Percentiles rank a stretch among this genome's conserved stretches.
Evolutionary conservation across 257 asterid genomes (phyloP).

Genomic region (Leptodermis oblonga): DNA sequence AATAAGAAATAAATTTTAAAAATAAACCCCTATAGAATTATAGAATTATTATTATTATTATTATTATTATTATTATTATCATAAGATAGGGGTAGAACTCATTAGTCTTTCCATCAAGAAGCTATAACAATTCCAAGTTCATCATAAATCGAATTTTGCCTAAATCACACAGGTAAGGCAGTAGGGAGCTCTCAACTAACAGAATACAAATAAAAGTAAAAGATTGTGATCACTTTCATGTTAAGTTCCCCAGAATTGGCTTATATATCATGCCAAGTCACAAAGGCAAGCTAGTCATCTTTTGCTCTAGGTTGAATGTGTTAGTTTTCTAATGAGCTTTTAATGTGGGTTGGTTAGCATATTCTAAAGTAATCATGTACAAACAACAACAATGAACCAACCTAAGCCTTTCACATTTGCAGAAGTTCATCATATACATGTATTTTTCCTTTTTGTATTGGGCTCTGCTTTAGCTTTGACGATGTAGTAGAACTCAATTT

Average conservation of each 20-base stretch:
- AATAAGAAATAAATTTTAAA: no score
- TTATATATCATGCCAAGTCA: background rate
- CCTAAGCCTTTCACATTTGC: constrained; percentile 52
- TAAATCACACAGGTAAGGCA: background rate
- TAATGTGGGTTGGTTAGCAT: background rate
- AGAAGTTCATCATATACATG: constrained; percentile 53
- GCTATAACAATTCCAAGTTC: background rate
- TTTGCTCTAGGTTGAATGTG: no score
- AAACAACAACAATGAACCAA: constrained; percentile 4
- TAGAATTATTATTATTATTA: no score
- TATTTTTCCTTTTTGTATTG: constrained; percentile 42
- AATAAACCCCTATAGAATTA: no score
- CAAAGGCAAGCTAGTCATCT: background rate
- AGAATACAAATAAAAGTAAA: background rate
- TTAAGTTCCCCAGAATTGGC: background rate
- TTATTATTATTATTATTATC: no score
- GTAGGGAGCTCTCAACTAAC: background rate
- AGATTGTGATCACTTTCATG: background rate
- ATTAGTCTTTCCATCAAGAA: background rate
- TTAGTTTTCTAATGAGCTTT: no score
- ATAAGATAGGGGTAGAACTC: background rate
- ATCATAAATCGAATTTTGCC: background rate
- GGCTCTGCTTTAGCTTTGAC: constrained; percentile 58
- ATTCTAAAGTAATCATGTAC: background rate
- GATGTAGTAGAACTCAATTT: constrained; percentile 53